Conservation (phyloP, 202 grass and related monocot genomes). For the Digitaria exilis region DNA sequence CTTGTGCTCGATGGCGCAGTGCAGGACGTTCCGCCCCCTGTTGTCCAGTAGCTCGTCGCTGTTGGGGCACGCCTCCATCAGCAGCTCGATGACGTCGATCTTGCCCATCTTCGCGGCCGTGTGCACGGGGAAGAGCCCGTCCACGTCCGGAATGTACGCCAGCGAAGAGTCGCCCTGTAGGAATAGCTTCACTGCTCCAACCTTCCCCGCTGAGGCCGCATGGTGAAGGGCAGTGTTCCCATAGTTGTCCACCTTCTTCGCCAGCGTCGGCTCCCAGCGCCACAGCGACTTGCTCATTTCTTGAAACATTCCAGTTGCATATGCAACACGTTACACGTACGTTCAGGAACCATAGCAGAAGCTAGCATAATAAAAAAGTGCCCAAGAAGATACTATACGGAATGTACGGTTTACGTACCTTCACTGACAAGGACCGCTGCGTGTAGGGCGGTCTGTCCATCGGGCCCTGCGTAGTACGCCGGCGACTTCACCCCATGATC, state of each 20-base stretch:
- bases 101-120: constrained; percentile 42
- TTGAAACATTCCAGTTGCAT: neutral
- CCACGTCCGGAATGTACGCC: constrained; percentile 27
- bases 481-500: neutral
- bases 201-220: constrained; percentile 10
- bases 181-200: constrained; percentile 1
- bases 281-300: constrained; percentile 12
- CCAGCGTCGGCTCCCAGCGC: constrained; percentile 30
- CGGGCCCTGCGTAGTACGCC: constrained; percentile 36
- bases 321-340: too few relatives aligned
- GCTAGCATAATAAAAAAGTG: neutral
- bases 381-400: neutral
- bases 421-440: constrained; percentile 34
- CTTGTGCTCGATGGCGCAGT: constrained; percentile 22
- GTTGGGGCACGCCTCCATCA: constrained; percentile 37
- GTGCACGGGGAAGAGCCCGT: constrained; percentile 47
- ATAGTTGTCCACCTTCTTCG: constrained; percentile 25
- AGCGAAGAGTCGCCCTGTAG: constrained; percentile 5
- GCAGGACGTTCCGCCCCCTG: constrained; percentile 38
- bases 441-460: constrained; percentile 47
- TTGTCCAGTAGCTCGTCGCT: constrained; percentile 44
- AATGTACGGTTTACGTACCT: constrained; percentile 24
- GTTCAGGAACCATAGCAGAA: neutral
- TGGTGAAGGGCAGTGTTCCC: constrained; percentile 48
- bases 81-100: neutral